Percentiles rank a stretch among this genome's conserved stretches.
phyloP scores from a whole-genome alignment of 1,284 basidiomycete genomes.

The Rhodotorula sp. region DNA sequence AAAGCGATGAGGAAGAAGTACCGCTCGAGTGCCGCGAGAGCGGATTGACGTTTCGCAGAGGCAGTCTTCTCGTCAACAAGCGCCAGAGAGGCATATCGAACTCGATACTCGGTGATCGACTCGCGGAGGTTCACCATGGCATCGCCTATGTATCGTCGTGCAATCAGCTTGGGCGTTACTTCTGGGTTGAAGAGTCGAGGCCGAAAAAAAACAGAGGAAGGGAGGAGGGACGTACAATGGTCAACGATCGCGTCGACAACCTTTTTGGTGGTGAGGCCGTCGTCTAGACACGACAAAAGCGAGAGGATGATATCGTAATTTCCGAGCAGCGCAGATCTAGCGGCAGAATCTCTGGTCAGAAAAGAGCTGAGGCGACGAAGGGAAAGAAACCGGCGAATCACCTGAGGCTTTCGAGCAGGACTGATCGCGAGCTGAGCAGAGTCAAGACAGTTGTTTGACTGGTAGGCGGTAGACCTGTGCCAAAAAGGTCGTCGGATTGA shows the following conservation, averaged over 20 bases:
- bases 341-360: background rate
- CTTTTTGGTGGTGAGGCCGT: constrained; percentile 74
- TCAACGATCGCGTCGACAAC: constrained; percentile 87
- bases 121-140: constrained; percentile 87
- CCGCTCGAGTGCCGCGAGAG: constrained; percentile 56
- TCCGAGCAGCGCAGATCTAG: constrained; percentile 53
- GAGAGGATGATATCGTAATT: constrained; percentile 87
- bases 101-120: constrained; percentile 74
- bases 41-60: constrained; percentile 50
- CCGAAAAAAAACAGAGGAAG: background rate
- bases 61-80: constrained; percentile 61
- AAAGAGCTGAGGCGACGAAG: fast-evolving
- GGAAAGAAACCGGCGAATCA: constrained; percentile 49
- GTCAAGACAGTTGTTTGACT: constrained; percentile 67
- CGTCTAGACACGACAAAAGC: constrained; percentile 80
- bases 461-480: constrained; percentile 27
- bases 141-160: constrained; percentile 55
- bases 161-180: too few relatives aligned
- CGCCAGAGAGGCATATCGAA: constrained; percentile 78
- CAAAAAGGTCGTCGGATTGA: background rate
- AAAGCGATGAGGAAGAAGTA: constrained; percentile 94
- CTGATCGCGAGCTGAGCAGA: constrained; percentile 73
- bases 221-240: constrained; percentile 60
- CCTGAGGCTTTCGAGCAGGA: constrained; percentile 76
- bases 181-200: constrained; percentile 42